Evolutionary conservation across 306 rosid genomes (phyloP), one percentile per base, ranked within the genome.

Genomic region (Vicia villosa): DNA sequence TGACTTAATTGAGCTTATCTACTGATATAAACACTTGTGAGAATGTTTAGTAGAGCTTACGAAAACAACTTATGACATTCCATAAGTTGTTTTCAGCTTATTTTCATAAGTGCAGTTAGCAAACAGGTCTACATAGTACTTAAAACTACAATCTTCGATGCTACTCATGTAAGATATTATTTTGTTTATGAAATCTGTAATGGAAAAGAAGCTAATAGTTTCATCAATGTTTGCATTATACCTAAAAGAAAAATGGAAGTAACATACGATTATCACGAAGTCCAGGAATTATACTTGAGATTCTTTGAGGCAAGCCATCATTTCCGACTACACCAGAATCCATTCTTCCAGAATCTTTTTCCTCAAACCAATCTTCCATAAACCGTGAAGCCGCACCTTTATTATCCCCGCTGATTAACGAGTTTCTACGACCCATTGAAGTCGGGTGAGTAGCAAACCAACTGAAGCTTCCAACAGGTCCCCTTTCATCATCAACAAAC

Each of bases 361-460:
- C 79, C 70, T 85, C 94, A 79, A 93, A 88, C 96, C 97, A 93
- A 77, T 93, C 97, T 82, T 93, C 98, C 98, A 93, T 93, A 78
- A 90, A 93, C 19, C 98, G 81, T 60, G 93, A 89, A 69, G 97
- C 98, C 10, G 93, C 94, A 21, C 98, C 98, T 75, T 93, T 93
- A 74, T 93, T 93, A 76, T 93, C 98, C 85, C 98, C 96, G 17
- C 96, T 93, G 59, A 93, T 82, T 64, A 93, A 83, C 15, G 84
- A 69, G 74, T 93, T 93, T 65, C 87, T 82, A 30, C 96, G 93
- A 59, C 98, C 90, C 98, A 93, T 90, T 52, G 98, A 93, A 85
- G 98, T 93, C 77, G 96, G 93, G 70, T 93, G 98, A 73, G 98
- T 93, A 16, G 98, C 93, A 83, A 93, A 90, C 98, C 98, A 93